Conservation (phyloP, 352 stramenopile species). For the Phytophthora crassamura region DNA sequence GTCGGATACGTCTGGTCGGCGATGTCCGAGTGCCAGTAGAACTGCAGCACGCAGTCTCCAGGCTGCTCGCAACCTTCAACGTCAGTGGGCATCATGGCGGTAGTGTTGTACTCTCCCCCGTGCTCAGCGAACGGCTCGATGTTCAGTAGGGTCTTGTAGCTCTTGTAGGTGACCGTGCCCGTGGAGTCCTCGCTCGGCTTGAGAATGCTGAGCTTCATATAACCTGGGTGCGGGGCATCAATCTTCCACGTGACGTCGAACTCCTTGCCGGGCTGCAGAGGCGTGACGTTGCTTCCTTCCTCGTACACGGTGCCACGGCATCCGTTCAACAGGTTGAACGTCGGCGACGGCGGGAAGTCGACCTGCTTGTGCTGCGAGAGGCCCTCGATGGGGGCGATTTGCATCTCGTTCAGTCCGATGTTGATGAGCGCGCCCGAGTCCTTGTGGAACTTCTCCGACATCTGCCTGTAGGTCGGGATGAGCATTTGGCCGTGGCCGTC, state of each 20-base stretch:
- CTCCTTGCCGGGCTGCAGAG: slow-evolving; percentile 21
- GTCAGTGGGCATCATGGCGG: slow-evolving; percentile 42
- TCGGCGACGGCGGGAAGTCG: slow-evolving; percentile 35
- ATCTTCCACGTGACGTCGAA: slow-evolving; percentile 55
- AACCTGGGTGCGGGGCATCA: slow-evolving; percentile 61
- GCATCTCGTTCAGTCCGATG: slow-evolving; percentile 37
- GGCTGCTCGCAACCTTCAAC: slow-evolving; percentile 45
- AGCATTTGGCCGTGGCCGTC: slow-evolving; percentile 37
- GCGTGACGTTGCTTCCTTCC: slow-evolving; percentile 39
- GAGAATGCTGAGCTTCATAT: slow-evolving; percentile 58
- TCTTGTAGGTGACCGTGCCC: slow-evolving; percentile 59
- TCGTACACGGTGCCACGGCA: slow-evolving; percentile 49
- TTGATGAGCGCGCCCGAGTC: slow-evolving; percentile 39
- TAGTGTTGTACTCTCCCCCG: slow-evolving; percentile 35
- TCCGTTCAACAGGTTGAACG: slow-evolving; percentile 47
- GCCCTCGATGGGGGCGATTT: slow-evolving; percentile 40
- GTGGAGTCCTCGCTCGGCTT: slow-evolving; percentile 46
- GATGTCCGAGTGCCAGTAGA: slow-evolving; percentile 49
- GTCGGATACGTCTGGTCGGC: slow-evolving; percentile 49
- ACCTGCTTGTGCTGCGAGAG: slow-evolving; percentile 36
- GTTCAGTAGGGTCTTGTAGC: slow-evolving; percentile 36
- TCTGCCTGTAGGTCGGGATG: slow-evolving; percentile 11
- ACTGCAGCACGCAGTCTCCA: slow-evolving; percentile 47
- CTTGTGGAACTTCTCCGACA: slow-evolving; percentile 38
- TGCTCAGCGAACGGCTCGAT: slow-evolving; percentile 52